Evolutionary conservation across 306 rosid genomes (phyloP).

Genomic region (Mimosa pudica): DNA sequence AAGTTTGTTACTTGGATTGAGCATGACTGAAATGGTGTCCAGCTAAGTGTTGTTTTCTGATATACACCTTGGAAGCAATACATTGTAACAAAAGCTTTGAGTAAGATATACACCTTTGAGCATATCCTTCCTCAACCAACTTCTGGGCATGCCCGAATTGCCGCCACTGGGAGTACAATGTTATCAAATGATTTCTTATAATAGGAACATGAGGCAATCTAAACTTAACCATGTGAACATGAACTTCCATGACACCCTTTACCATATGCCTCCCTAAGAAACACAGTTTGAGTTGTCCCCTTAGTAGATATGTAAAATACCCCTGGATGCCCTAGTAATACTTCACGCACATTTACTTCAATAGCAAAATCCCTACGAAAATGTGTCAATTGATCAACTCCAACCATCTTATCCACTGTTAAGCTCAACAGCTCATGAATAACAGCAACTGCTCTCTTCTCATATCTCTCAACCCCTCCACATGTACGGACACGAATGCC

Average conservation of each 20-base stretch:
- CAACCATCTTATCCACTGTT: slow-evolving; percentile 86
- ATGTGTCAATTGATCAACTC: slow-evolving; percentile 26
- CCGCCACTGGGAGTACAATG: slow-evolving; percentile 50
- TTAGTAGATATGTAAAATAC: slow-evolving; percentile 76
- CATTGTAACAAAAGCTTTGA: slow-evolving; percentile 58
- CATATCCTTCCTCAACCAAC: slow-evolving; percentile 57
- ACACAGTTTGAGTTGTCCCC: slow-evolving; percentile 58
- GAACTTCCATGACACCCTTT: slow-evolving; percentile 64
- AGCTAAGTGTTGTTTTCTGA: neutral
- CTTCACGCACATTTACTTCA: too few relatives aligned
- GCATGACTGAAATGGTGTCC: neutral
- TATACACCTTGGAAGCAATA: slow-evolving; percentile 49
- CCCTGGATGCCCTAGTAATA: slow-evolving; percentile 45
- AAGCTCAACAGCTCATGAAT: slow-evolving; percentile 82
- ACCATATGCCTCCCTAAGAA: slow-evolving; percentile 70
- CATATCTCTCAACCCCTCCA: slow-evolving; percentile 62
- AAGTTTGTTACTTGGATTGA: slow-evolving; percentile 9
- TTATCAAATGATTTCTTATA: slow-evolving; percentile 54
- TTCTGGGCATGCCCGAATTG: slow-evolving; percentile 61
- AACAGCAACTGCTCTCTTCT: slow-evolving; percentile 77
- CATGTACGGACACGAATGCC: slow-evolving; percentile 40
- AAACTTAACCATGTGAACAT: slow-evolving; percentile 65
- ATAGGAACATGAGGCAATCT: slow-evolving; percentile 50
- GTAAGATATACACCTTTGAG: neutral
- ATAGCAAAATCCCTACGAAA: too few relatives aligned